Base-by-base conservation (phyloP, 2,329 filamentous ascomycete genomes). In the Claviceps fusiformis region DNA sequence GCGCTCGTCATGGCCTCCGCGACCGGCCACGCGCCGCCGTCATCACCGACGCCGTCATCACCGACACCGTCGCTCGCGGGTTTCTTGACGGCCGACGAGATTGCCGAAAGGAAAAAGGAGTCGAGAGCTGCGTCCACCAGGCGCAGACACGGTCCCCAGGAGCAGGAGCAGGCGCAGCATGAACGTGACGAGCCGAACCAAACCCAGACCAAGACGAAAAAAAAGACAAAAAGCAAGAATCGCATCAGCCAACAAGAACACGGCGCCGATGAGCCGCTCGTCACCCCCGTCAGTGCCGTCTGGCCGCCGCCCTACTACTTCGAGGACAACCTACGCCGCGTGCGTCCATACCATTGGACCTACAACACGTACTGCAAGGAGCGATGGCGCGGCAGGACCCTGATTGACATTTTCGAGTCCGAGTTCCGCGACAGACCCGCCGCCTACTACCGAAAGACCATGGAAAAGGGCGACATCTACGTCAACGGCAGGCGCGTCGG, bases 281-380 rank as follows among this genome's bases (percentile, higher is more conserved):
- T 53, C 13, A 53, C 53, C n/a, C 56, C 53, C 11, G 46, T 55
- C 31, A 35, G 17, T 11, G 41, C 50, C 24, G 60, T 70, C 27
- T 77, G 73, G 75, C 80, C 79, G 9, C 71, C 73, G 55, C 90
- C 89, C 0, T 97, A 96, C 71, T 86, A 86, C 63, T 76, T 95
- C 59, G 86, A 95, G 62, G 85, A 86, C 62, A 90, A 88, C 9
- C 73, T 98, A 58, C 85, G 91, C 52, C 84, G 89, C 59, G 86
- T 96, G 37, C 78, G 78, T 47, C 92, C 92, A 3, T 97, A 98
- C 67, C 83, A 93, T 67, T 96, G 79, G 69, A 96, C 91, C 3
- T 96, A 96, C 75, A 95, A 95, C 67, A 96, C 92, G 0, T 89
- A 82, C 72, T 93, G 88, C 75, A 98, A 97, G 71, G 80, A 95